phyloP scores from a whole-genome alignment of 225 moss, liverwort and hornwort species.

The Pleurozium schreberi region DNA sequence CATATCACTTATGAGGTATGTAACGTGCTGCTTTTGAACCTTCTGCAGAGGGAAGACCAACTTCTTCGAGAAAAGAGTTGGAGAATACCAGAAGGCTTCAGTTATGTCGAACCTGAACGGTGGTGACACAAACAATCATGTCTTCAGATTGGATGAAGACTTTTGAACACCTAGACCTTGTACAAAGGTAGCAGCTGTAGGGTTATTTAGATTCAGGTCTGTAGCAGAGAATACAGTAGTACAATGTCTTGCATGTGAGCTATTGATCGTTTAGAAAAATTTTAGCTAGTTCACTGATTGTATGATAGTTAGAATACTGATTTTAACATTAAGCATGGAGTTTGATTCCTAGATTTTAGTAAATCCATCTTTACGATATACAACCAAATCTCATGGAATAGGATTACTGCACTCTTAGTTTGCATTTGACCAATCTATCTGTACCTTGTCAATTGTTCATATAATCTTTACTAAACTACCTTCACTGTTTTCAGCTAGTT shows the following conservation, averaged over 20 bases:
- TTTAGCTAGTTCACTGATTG: neutral
- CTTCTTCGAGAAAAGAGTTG: slow-evolving; percentile 89
- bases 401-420: too few relatives aligned
- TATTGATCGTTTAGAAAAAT: neutral
- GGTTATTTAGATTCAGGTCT: neutral
- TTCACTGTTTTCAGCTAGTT: neutral
- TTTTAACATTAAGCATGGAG: neutral
- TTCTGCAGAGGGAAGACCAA: slow-evolving; percentile 77
- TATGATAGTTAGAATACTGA: neutral
- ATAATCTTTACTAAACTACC: neutral
- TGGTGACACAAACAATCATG: slow-evolving; percentile 46
- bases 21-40: neutral
- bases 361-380: too few relatives aligned
- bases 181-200: neutral
- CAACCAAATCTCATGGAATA: too few relatives aligned
- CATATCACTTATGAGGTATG: neutral
- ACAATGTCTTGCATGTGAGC: neutral
- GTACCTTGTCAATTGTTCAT: neutral
- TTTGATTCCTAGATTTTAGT: neutral
- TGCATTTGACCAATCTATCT: neutral
- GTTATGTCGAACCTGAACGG: slow-evolving; percentile 73
- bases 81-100: slow-evolving; percentile 84
- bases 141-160: slow-evolving; percentile 79
- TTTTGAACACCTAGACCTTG: slow-evolving; percentile 16
- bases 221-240: neutral